Percentiles rank a stretch among this genome's conserved stretches.
Evolutionary conservation across 2,329 filamentous ascomycete genomes (phyloP).

Genomic region (Aspergillus pseudoglaucus): DNA sequence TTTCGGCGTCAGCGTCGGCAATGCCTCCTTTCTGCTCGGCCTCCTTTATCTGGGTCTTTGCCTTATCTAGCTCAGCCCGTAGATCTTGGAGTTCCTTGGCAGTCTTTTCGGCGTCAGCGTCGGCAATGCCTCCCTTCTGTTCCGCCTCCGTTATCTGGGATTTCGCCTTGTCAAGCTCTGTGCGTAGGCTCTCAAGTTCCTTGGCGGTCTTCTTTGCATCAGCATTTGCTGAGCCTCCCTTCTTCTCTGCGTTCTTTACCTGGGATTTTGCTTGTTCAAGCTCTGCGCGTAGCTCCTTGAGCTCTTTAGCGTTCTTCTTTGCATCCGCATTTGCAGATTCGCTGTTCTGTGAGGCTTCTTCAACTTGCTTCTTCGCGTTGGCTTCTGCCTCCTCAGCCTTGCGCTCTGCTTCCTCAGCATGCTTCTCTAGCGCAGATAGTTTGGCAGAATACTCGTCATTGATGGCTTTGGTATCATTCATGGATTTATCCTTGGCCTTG

Average conservation of each 20-base stretch:
- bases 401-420: constrained; percentile 38
- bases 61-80: background rate
- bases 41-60: background rate
- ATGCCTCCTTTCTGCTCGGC: no score
- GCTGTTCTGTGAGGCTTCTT: background rate
- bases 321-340: background rate
- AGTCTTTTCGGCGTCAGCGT: background rate
- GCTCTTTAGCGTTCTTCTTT: background rate
- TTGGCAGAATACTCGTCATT: constrained; percentile 47
- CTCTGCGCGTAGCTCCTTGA: background rate
- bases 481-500: constrained; percentile 44
- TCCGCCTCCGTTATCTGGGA: no score
- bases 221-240: background rate
- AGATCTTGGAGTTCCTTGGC: background rate
- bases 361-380: constrained; percentile 29
- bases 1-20: background rate
- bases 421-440: constrained; percentile 41
- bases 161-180: background rate
- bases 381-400: constrained; percentile 27
- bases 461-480: constrained; percentile 53
- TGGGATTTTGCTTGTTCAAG: background rate
- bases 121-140: no score
- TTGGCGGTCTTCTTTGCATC: background rate
- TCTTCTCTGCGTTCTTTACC: no score
- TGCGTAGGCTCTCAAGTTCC: background rate